Conservation (phyloP, 768 basidiomycete species). For the Naganishia randhawae region DNA sequence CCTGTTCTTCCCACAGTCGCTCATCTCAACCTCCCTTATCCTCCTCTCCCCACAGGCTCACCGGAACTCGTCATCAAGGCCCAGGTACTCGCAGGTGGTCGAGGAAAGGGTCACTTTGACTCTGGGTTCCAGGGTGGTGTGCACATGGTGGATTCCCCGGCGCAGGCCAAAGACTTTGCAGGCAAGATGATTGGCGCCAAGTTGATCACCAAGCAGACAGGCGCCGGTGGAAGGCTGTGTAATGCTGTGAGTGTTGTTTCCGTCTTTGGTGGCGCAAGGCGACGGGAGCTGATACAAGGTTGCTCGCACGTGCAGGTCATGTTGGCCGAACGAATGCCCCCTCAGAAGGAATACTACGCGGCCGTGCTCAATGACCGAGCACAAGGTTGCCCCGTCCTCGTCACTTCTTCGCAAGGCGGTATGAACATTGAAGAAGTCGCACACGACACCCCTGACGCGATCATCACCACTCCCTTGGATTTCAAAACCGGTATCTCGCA, state of each 20-base stretch:
- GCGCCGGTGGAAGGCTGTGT: constrained; percentile 83
- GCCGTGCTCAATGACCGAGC: constrained; percentile 93
- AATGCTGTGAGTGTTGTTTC: constrained; percentile 80
- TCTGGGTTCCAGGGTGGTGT: constrained; percentile 92
- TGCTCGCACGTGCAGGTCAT: constrained; percentile 64
- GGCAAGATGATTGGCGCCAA: constrained; percentile 89
- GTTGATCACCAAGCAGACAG: constrained; percentile 98
- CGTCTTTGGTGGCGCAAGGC: background rate
- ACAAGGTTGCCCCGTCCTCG: constrained; percentile 81
- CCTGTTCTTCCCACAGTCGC: background rate
- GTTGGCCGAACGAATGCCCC: constrained; percentile 90
- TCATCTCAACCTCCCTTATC: background rate
- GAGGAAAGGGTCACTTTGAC: constrained; percentile 95
- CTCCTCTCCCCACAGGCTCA: constrained; percentile 55
- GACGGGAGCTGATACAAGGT: background rate
- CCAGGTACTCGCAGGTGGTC: constrained; percentile 95
- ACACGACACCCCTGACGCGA: constrained; percentile 85
- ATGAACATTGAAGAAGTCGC: constrained; percentile 99
- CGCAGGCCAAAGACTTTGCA: constrained; percentile 81
- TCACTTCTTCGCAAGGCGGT: constrained; percentile 88
- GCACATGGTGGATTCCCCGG: constrained; percentile 81
- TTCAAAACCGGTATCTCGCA: constrained; percentile 75
- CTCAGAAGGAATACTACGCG: constrained; percentile 95
- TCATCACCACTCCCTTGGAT: constrained; percentile 89
- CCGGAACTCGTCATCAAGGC: constrained; percentile 92